Conservation (phyloP, 805 yeast species). For the Metschnikowia arizonensis region DNA sequence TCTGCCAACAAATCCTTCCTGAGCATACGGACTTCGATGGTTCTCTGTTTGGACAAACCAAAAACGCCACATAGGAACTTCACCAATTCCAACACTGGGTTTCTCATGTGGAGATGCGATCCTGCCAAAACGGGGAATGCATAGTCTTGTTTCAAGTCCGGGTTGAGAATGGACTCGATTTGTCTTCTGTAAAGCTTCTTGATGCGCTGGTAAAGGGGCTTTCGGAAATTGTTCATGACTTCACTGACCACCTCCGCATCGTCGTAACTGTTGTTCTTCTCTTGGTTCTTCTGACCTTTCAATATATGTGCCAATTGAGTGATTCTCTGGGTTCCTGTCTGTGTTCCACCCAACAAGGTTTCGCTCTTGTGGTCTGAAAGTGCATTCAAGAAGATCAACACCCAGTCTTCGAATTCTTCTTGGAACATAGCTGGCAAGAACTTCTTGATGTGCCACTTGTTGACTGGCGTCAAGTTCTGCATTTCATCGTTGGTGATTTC, state of each 20-base stretch:
- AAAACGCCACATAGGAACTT: slow-evolving; percentile 72
- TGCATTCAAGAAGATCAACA: slow-evolving; percentile 67
- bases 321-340: slow-evolving; percentile 50
- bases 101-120: slow-evolving; percentile 50
- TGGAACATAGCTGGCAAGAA: slow-evolving; percentile 73
- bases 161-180: slow-evolving; percentile 65
- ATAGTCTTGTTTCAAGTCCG: slow-evolving; percentile 60
- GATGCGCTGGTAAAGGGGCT: slow-evolving; percentile 63
- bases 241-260: slow-evolving; percentile 40
- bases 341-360: slow-evolving; percentile 33
- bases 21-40: slow-evolving; percentile 68
- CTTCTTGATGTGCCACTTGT: slow-evolving; percentile 74
- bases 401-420: slow-evolving; percentile 86
- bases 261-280: slow-evolving; percentile 29
- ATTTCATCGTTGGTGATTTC: slow-evolving; percentile 42
- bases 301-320: slow-evolving; percentile 63
- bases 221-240: slow-evolving; percentile 53
- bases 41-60: slow-evolving; percentile 58
- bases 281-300: slow-evolving; percentile 39
- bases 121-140: slow-evolving; percentile 78
- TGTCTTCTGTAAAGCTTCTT: slow-evolving; percentile 64
- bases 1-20: slow-evolving; percentile 68
- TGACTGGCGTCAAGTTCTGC: slow-evolving; percentile 47
- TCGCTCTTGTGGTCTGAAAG: slow-evolving; percentile 53
- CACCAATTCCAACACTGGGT: slow-evolving; percentile 77